A percentile compares a stretch with the other conserved stretches of the same genome.
These are phyloP conservation scores for Aspergillus piperis DNA, from an alignment of 2,329 filamentous ascomycete genomes.

Conservation along the genomic window DNA sequence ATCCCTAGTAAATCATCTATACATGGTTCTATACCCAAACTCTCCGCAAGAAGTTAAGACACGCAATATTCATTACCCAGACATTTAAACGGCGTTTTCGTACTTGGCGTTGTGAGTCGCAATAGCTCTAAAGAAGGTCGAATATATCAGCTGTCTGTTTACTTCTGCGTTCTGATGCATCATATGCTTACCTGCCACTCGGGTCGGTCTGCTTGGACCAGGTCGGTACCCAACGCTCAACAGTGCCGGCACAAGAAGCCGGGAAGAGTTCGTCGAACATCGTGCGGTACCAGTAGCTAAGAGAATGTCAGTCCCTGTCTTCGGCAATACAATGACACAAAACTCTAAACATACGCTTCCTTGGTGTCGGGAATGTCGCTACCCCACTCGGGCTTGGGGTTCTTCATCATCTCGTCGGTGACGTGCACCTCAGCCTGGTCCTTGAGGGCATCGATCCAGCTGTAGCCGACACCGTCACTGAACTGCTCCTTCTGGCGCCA, in stretches of 20 bases:
- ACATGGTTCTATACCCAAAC: constrained; percentile 29
- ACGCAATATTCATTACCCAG: constrained; percentile 15
- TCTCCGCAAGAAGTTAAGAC: constrained; percentile 20
- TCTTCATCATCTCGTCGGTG: constrained; percentile 97
- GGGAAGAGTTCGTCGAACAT: constrained; percentile 99
- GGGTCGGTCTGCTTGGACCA: constrained; percentile 97
- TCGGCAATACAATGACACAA: neutral
- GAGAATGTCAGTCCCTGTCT: constrained; percentile 19
- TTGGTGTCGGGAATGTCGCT: constrained; percentile 90
- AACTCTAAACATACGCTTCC: constrained; percentile 69
- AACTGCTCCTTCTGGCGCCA: constrained; percentile 99
- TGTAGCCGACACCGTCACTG: constrained; percentile 96
- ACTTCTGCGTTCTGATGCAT: neutral
- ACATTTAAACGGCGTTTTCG: constrained; percentile 47
- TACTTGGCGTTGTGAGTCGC: constrained; percentile 75
- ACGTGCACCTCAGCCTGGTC: constrained; percentile 87
- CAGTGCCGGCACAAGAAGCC: constrained; percentile 82
- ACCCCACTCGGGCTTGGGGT: constrained; percentile 96
- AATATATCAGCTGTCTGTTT: constrained; percentile 9
- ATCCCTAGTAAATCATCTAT: constrained; percentile 28
- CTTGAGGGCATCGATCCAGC: constrained; percentile 97
- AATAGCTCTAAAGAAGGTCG: constrained; percentile 62
- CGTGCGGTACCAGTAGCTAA: constrained; percentile 88
- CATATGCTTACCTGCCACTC: constrained; percentile 72
- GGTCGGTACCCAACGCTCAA: constrained; percentile 94